These are phyloP conservation scores for Aspergillus steynii DNA, from an alignment of 495 filamentous ascomycete genomes.

Conservation along the genomic window DNA sequence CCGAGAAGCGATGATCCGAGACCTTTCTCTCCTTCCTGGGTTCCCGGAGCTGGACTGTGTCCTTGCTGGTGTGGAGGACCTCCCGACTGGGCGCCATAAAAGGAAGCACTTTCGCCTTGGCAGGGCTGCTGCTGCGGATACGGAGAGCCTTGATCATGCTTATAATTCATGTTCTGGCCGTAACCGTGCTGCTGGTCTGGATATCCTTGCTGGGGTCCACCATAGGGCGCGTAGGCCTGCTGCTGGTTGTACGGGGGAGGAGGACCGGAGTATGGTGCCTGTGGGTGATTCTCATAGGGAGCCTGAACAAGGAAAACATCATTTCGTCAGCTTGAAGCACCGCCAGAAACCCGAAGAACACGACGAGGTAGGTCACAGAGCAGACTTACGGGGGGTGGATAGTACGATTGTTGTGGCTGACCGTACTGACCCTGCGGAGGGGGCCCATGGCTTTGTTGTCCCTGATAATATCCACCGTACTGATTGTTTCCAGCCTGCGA, in stretches of 20 bases:
- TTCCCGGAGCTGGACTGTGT: conserved; percentile 17
- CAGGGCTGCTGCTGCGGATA: conserved; percentile 32
- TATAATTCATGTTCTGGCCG: conserved; percentile 20
- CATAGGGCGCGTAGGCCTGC: conserved; percentile 23
- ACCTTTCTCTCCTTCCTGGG: conserved; percentile 39
- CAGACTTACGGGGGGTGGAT: conserved; percentile 28
- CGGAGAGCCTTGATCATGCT: conserved; percentile 28
- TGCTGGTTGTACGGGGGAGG: conserved; percentile 25
- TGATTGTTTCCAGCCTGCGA: conserved; percentile 14
- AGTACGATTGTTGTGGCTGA: conserved; percentile 30
- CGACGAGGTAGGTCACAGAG: background rate
- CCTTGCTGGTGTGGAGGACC: conserved; percentile 21
- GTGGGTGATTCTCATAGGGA: conserved; percentile 24
- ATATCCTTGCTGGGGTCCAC: conserved; percentile 19
- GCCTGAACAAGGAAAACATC: conserved; percentile 18
- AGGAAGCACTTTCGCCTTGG: conserved; percentile 28
- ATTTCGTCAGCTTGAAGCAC: background rate
- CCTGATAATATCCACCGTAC: conserved; percentile 17
- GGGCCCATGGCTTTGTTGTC: conserved; percentile 21
- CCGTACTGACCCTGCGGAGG: conserved; percentile 28
- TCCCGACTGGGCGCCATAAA: conserved; percentile 20
- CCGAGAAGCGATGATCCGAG: conserved; percentile 45
- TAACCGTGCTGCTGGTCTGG: conserved; percentile 19
- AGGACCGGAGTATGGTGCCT: conserved; percentile 17
- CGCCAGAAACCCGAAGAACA: background rate